Conservation (phyloP, 1,284 basidiomycete genomes). For the Porodaedalea pini region DNA sequence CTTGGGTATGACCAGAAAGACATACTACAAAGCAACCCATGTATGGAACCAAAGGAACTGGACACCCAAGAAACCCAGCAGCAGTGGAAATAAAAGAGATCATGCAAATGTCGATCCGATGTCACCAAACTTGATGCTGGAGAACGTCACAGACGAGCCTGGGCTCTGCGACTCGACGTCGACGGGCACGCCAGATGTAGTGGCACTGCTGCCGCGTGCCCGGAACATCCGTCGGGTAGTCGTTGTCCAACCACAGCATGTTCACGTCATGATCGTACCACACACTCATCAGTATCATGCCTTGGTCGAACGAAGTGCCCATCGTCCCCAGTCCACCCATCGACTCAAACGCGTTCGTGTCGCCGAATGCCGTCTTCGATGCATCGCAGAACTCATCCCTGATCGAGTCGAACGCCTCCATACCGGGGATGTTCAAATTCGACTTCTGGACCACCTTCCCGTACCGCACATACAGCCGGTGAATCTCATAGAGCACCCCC, state of each 20-base stretch:
- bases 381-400: constrained; percentile 40
- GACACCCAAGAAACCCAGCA: too few species aligned
- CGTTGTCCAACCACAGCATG: constrained; percentile 58
- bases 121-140: constrained; percentile 57
- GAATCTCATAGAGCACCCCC: constrained; percentile 50
- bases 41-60: too few species aligned
- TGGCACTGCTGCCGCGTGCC: constrained; percentile 50
- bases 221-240: constrained; percentile 44
- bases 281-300: constrained; percentile 55
- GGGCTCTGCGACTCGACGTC: constrained; percentile 38
- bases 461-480: constrained; percentile 51
- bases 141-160: constrained; percentile 46
- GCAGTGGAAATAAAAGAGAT: too few species aligned
- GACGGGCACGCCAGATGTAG: constrained; percentile 43
- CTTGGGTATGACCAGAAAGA: too few species aligned
- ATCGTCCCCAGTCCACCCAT: constrained; percentile 45
- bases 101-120: constrained; percentile 46
- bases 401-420: constrained; percentile 38
- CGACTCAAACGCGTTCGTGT: constrained; percentile 43
- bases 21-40: too few species aligned
- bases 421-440: constrained; percentile 41
- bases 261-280: too few species aligned
- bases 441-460: constrained; percentile 49
- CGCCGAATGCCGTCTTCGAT: constrained; percentile 40
- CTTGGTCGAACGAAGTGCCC: constrained; percentile 41